phyloP scores from a whole-genome alignment of 129 eudicot species.

The Erigeron canadensis region DNA sequence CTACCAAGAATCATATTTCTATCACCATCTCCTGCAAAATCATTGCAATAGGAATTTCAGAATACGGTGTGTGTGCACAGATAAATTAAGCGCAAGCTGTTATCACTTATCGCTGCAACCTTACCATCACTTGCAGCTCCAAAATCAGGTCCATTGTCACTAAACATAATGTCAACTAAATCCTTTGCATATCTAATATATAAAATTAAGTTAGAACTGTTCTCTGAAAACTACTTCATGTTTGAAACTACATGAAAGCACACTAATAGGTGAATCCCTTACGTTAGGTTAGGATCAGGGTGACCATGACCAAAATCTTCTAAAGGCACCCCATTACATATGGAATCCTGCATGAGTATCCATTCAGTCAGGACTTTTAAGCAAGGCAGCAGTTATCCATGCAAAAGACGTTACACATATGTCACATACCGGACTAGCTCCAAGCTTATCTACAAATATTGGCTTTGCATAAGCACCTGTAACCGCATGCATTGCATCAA shows the following conservation, averaged over 20 bases:
- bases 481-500: constrained; percentile 99
- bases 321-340: constrained; percentile 88
- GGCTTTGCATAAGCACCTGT: constrained; percentile 99
- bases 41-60: constrained; percentile 12
- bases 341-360: constrained; percentile 62
- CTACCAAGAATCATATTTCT: constrained; percentile 96
- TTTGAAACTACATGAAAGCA: background rate
- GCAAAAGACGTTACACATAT: background rate
- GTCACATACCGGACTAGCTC: constrained; percentile 72
- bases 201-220: background rate
- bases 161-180: constrained; percentile 82
- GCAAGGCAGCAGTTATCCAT: background rate
- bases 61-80: background rate
- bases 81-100: background rate
- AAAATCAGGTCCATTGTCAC: constrained; percentile 86
- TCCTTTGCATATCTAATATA: constrained; percentile 80
- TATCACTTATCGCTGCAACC: constrained; percentile 12
- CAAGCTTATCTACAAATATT: constrained; percentile 93
- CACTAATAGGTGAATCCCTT: constrained; percentile 35
- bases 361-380: constrained; percentile 4
- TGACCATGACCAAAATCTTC: constrained; percentile 99
- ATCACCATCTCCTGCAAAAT: constrained; percentile 74
- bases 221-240: constrained; percentile 1
- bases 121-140: constrained; percentile 99
- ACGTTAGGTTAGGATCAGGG: constrained; percentile 99